phyloP scores from a whole-genome alignment of 495 filamentous ascomycete genomes.

The Aspergillus sparsus region DNA sequence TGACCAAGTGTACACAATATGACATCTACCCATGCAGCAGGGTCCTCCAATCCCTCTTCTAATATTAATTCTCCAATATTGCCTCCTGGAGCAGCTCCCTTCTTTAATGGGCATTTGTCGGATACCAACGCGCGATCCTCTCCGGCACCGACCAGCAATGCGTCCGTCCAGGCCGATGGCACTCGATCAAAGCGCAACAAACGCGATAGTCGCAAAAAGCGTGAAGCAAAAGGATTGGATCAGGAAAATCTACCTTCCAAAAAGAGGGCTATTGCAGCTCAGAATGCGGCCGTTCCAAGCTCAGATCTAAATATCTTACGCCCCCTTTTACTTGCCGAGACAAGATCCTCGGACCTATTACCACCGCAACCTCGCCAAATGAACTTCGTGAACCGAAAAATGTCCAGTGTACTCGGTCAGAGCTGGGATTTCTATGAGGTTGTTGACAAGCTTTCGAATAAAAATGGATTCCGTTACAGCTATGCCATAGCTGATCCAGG shows the following conservation, averaged over 20 bases:
- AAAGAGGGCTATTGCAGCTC: constrained; percentile 37
- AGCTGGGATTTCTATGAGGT: constrained; percentile 50
- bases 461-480: constrained; percentile 86
- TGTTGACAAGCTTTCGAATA: constrained; percentile 75
- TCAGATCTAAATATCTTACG: constrained; percentile 35
- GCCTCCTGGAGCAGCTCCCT: constrained; percentile 31
- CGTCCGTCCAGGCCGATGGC: constrained; percentile 38
- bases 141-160: constrained; percentile 38
- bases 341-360: constrained; percentile 37
- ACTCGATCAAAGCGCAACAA: constrained; percentile 49
- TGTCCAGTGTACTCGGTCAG: constrained; percentile 35
- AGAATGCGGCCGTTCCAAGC: constrained; percentile 35
- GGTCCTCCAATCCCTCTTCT: constrained; percentile 46
- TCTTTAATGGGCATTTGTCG: constrained; percentile 33
- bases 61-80: constrained; percentile 47
- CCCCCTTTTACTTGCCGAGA: constrained; percentile 40
- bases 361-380: constrained; percentile 47
- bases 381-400: constrained; percentile 41
- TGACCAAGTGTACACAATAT: constrained; percentile 23
- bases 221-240: constrained; percentile 66
- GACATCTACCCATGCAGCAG: constrained; percentile 40
- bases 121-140: constrained; percentile 43
- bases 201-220: constrained; percentile 64
- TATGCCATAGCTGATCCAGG: constrained; percentile 86
- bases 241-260: constrained; percentile 40